Conservation (phyloP, 176 grass and related monocot species). For the Bonia amplexicaulis region DNA sequence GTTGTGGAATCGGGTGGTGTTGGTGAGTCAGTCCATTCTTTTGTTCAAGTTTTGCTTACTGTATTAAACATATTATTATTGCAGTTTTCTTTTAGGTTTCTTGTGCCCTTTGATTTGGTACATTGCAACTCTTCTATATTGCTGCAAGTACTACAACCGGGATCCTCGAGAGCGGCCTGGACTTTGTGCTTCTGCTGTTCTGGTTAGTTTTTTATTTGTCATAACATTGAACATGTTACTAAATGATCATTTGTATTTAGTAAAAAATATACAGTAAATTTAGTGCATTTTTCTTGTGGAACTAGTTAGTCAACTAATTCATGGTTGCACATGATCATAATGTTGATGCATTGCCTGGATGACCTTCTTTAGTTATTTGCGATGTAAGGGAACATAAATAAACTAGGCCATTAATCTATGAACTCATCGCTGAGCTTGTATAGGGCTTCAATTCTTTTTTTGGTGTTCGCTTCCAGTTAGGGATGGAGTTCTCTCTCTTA, state of each 20-base stretch:
- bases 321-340: background rate
- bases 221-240: background rate
- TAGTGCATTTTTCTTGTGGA: background rate
- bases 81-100: constrained; percentile 94
- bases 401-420: background rate
- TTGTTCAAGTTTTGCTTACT: background rate
- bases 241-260: background rate
- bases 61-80: constrained; percentile 24
- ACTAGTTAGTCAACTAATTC: background rate
- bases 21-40: constrained; percentile 55
- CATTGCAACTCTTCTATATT: constrained; percentile 66
- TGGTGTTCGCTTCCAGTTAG: background rate
- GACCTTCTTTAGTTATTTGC: background rate
- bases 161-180: constrained; percentile 95
- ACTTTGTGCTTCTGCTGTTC: constrained; percentile 68
- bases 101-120: constrained; percentile 91
- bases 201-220: constrained; percentile 50
- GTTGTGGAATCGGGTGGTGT: constrained; percentile 94
- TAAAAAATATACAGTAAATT: background rate
- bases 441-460: background rate
- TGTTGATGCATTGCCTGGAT: background rate
- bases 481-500: background rate
- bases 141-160: constrained; percentile 80
- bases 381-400: background rate
- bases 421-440: background rate